Evolutionary conservation across 2,329 filamentous ascomycete species (phyloP), one percentile per base, ranked within the genome.

Genomic region (Aspergillus spinulosporus): DNA sequence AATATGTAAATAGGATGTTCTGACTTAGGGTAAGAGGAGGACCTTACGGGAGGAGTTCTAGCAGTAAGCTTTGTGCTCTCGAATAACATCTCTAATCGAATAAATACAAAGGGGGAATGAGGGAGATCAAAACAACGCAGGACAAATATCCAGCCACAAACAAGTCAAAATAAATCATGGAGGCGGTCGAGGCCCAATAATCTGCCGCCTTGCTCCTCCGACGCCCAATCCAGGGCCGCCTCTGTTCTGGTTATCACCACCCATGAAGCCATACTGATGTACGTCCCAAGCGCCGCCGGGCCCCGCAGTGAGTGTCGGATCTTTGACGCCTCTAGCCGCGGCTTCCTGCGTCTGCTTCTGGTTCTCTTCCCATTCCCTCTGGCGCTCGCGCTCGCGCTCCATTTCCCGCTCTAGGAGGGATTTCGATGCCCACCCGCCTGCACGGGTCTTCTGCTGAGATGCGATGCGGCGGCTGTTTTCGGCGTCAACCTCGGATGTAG

Each of bases 371-470:
- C 85, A 88, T 59, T 88, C 85, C 37, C 79, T 76, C 66, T 87
- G 85, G 46, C 84, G 78, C 65, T 86, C 82, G 12, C 84, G 80
- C 66, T 88, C 85, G 15, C 83, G 81, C 67, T 88, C 84, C 85
- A 87, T 88, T 62, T 88, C 85, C 5, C 84, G 80, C 65, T 87
- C 84, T 3, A 87, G 76, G 1, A 88, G 76, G 2, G 82, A 84
- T 65, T 84, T 86, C n/a, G 78, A 81, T 0, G 83, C 83, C 83
- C 82, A 85, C 1, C 81, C 82, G 15, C 79, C 81, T 11, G 82
- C 82, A 59, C 81, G 81, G 31, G 84, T 86, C 65, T 82, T 82
- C 49, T 79, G 71, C 59, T 85, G 83, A 0, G 82, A 78, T 0
- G 79, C 79, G 2, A 76, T 61, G 12, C 84, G 82, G 12, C 82